These are phyloP conservation scores for Trichoderma gracile DNA, from an alignment of 2,329 filamentous ascomycete species.

Conservation along the genomic window DNA sequence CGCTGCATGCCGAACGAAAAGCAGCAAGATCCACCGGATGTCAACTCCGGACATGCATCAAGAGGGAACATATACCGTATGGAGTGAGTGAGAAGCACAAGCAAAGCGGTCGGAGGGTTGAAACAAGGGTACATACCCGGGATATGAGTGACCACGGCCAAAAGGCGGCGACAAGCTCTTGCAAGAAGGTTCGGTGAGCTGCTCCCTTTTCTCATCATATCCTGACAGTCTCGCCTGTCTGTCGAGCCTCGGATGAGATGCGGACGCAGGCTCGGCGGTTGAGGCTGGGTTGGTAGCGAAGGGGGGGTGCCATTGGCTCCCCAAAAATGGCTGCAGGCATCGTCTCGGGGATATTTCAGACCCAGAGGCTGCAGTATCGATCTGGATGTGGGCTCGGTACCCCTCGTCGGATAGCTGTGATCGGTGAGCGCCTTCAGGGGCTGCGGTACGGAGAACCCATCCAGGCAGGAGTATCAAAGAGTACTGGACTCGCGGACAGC, in stretches of 20 bases:
- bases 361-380: slow-evolving; percentile 13
- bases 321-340: slow-evolving; percentile 10
- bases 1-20: not conserved
- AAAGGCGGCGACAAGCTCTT: slow-evolving; percentile 10
- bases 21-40: not conserved
- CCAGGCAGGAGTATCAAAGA: not conserved
- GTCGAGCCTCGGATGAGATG: slow-evolving; percentile 4
- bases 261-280: not conserved
- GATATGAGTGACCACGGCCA: not conserved
- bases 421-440: not conserved
- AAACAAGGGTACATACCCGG: not conserved
- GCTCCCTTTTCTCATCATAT: slow-evolving; percentile 8
- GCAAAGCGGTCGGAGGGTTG: not conserved
- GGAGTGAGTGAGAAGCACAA: not conserved
- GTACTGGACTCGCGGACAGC: not conserved
- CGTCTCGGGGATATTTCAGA: slow-evolving; percentile 18
- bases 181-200: slow-evolving; percentile 18
- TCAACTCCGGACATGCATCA: not conserved
- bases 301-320: slow-evolving; percentile 1
- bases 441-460: not conserved
- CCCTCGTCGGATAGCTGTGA: not conserved
- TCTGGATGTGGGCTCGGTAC: slow-evolving; percentile 11
- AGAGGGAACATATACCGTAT: not conserved
- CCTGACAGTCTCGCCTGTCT: slow-evolving; percentile 9
- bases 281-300: slow-evolving; percentile 6